Conservation (phyloP, 495 filamentous ascomycete species). For the Astrothelium subdiscretum region DNA sequence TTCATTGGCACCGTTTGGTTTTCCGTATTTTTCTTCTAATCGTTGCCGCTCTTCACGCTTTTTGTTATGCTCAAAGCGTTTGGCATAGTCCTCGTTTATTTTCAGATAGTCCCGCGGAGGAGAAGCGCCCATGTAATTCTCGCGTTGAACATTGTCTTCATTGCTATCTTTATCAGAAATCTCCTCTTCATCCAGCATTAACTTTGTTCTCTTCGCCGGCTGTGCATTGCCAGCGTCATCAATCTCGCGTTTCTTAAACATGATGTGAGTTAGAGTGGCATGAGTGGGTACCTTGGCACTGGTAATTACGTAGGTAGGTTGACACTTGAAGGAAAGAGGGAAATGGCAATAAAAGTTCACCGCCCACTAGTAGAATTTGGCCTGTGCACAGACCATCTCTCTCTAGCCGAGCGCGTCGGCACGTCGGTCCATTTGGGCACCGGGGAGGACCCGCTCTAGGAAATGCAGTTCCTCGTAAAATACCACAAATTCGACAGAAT, state of each 20-base stretch:
- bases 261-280: too few species aligned
- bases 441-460: too few species aligned
- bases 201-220: neutral
- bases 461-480: too few species aligned
- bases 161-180: neutral
- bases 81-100: conserved; percentile 84
- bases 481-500: too few species aligned
- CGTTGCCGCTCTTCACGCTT: conserved; percentile 81
- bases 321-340: neutral
- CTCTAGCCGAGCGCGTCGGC: too few species aligned
- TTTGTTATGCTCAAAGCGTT: conserved; percentile 90
- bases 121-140: conserved; percentile 23
- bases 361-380: neutral
- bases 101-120: conserved; percentile 38
- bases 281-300: too few species aligned
- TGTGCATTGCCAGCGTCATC: neutral
- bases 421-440: too few species aligned
- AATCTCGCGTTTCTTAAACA: neutral
- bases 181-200: neutral
- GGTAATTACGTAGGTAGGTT: too few species aligned
- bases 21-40: conserved; percentile 76
- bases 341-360: neutral
- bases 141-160: neutral
- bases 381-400: too few species aligned
- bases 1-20: conserved; percentile 26